Percentiles rank a stretch among this genome's conserved stretches.
Conservation (phyloP, 768 basidiomycete species). For the Phaeotremella fagi region DNA sequence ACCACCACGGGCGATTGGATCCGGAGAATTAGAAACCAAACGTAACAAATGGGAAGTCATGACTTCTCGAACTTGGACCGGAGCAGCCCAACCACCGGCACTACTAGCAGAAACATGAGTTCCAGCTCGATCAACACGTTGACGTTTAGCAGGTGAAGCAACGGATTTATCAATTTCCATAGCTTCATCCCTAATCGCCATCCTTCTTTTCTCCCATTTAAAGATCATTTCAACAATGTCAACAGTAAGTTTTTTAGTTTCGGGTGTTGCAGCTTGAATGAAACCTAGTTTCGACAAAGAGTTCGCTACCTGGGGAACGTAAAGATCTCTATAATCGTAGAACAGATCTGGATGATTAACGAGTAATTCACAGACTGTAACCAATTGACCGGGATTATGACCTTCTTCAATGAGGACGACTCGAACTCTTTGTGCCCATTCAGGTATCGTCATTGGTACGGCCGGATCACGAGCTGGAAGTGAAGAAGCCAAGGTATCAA, state of each 20-base stretch:
- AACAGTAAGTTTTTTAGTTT: constrained; percentile 78
- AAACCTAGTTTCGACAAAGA: constrained; percentile 85
- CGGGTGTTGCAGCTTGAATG: constrained; percentile 60
- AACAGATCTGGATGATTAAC: constrained; percentile 86
- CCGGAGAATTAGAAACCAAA: constrained; percentile 61
- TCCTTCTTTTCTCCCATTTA: constrained; percentile 67
- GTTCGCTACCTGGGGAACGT: constrained; percentile 88
- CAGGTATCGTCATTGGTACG: constrained; percentile 51
- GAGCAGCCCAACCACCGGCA: constrained; percentile 62
- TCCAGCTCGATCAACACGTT: constrained; percentile 47
- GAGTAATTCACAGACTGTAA: constrained; percentile 83
- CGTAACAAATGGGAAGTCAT: constrained; percentile 96
- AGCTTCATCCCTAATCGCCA: constrained; percentile 42
- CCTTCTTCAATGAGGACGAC: constrained; percentile 85
- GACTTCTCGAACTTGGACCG: constrained; percentile 74
- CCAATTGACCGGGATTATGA: constrained; percentile 59
- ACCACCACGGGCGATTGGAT: constrained; percentile 47
- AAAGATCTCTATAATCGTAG: constrained; percentile 85
- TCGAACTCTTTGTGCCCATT: constrained; percentile 82
- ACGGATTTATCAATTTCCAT: constrained; percentile 54
- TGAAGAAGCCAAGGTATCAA: constrained; percentile 78
- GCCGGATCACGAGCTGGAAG: constrained; percentile 60
- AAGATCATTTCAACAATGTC: constrained; percentile 89
- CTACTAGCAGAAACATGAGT: constrained; percentile 45
- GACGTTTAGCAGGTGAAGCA: constrained; percentile 39